Conservation (phyloP, 306 rosid genomes). For the Begonia loranthoides region DNA sequence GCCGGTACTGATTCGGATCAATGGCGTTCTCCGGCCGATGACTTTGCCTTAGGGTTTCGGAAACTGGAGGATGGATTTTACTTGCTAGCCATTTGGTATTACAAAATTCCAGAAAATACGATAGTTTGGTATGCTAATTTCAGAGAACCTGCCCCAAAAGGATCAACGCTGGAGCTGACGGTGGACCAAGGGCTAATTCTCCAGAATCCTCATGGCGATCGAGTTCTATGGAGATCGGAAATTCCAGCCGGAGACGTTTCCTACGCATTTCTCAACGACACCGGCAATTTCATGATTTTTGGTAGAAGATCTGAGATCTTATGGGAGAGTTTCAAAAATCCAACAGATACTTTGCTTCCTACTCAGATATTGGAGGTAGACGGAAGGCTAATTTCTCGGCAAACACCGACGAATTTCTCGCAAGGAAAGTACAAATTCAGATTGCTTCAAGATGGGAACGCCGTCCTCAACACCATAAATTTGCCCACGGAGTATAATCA, state of each 20-base stretch:
- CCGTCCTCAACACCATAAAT: constrained; percentile 8
- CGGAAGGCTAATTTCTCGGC: constrained; percentile 13
- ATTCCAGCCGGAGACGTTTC: neutral
- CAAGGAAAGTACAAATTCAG: constrained; percentile 13
- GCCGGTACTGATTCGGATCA: neutral
- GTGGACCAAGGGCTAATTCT: constrained; percentile 9
- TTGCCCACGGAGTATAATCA: neutral
- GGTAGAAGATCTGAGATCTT: neutral
- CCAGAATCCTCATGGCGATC: constrained; percentile 11
- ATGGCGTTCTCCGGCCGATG: constrained; percentile 24
- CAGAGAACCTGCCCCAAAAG: constrained; percentile 3
- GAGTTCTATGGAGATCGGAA: constrained; percentile 2
- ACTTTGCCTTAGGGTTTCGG: constrained; percentile 38
- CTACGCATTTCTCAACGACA: constrained; percentile 1
- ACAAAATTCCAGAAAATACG: constrained; percentile 21
- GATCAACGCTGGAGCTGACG: constrained; percentile 24
- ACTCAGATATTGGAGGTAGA: constrained; percentile 7
- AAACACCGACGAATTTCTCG: constrained; percentile 15
- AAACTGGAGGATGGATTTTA: constrained; percentile 10
- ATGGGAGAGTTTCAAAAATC: constrained; percentile 19
- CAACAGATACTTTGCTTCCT: constrained; percentile 25
- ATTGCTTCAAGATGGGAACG: constrained; percentile 7
- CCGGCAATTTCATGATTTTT: constrained; percentile 14
- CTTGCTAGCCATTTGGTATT: constrained; percentile 33
- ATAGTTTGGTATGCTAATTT: constrained; percentile 34